Evolutionary conservation across 192 early-diverging fungal species (phyloP), one percentile per base, ranked within the genome.

Genomic region (Backusella morwellensis): DNA sequence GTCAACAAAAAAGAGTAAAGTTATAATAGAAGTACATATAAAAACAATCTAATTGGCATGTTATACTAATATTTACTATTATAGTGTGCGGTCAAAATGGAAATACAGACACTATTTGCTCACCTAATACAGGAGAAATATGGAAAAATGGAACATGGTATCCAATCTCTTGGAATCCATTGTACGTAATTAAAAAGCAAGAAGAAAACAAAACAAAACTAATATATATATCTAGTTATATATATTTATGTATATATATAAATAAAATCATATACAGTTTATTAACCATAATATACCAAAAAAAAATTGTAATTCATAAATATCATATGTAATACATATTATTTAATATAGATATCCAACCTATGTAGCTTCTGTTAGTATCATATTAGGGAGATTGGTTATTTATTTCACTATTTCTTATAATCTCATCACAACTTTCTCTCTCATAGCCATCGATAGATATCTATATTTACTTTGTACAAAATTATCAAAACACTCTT

Each of bases 391-490:
- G 6, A 23, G 8, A 23, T 63, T 63, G 12, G 56, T 63, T 63
- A 12, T 29, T 63, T 63, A 29, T 63, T 12, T 59, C 21, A 59
- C 3, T 59, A 59, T 59, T 11, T 59, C 54, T 26, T 29, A 15
- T 35, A 23, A 23, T 40, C 15, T 41, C 19, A 44, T 17, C 19
- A 32, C 38, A 42, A 66, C n/a, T 26, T 66, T 50, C 11, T 70
- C 6, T 23, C 38, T 14, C 17, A 21, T 71, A 77, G 76, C 3
- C 47, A 36, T 34, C 69, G 17, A 21, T 77, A 26, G 54, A 63
- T n/a, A 78, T 78, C 12, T 78, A 78, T 50, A 40, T 74, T 50
- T 56, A 73, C 42, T 74, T 41, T 68, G 67, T 78, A 36, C 71
- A 73, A 34, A 72, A 78, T 38, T 74, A 68, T 68, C 63, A 78